phyloP scores from a whole-genome alignment of 2,329 filamentous ascomycete species.

The Aspergillus sclerotialis region DNA sequence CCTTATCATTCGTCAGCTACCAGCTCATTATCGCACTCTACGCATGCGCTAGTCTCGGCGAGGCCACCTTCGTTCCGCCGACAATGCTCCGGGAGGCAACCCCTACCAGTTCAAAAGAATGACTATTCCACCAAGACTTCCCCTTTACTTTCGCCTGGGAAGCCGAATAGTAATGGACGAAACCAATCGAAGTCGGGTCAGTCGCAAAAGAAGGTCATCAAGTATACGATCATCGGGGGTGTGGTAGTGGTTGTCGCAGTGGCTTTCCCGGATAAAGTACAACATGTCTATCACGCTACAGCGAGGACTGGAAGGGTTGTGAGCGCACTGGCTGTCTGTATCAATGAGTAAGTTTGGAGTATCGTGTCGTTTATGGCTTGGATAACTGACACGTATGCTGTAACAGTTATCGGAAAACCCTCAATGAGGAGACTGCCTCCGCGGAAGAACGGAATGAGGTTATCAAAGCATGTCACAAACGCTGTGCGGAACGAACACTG shows the following conservation, averaged over 20 bases:
- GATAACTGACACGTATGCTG: neutral
- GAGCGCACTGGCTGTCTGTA: constrained; percentile 66
- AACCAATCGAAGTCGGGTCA: constrained; percentile 7
- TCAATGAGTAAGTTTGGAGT: constrained; percentile 69
- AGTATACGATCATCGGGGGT: constrained; percentile 27
- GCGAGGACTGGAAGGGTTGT: constrained; percentile 75
- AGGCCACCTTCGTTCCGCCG: neutral
- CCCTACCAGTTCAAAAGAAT: constrained; percentile 3
- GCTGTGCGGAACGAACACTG: constrained; percentile 83
- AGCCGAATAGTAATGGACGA: constrained; percentile 4
- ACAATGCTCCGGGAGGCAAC: neutral
- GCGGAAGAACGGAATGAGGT: constrained; percentile 58
- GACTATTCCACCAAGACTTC: constrained; percentile 14
- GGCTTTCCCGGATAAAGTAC: constrained; percentile 59
- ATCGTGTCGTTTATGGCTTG: no score
- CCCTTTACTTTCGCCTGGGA: constrained; percentile 7
- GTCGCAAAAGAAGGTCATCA: constrained; percentile 20
- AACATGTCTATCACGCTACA: constrained; percentile 65
- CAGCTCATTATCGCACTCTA: neutral
- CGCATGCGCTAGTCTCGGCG: neutral
- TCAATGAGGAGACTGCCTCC: constrained; percentile 62
- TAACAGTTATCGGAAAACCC: constrained; percentile 73
- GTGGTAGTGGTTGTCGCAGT: constrained; percentile 38
- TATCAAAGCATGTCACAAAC: constrained; percentile 78
- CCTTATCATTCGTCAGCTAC: constrained; percentile 4